Evolutionary conservation across 2,329 filamentous ascomycete genomes (phyloP), one percentile per base, ranked within the genome.

Genomic region (Chaetomiaceae sp.): DNA sequence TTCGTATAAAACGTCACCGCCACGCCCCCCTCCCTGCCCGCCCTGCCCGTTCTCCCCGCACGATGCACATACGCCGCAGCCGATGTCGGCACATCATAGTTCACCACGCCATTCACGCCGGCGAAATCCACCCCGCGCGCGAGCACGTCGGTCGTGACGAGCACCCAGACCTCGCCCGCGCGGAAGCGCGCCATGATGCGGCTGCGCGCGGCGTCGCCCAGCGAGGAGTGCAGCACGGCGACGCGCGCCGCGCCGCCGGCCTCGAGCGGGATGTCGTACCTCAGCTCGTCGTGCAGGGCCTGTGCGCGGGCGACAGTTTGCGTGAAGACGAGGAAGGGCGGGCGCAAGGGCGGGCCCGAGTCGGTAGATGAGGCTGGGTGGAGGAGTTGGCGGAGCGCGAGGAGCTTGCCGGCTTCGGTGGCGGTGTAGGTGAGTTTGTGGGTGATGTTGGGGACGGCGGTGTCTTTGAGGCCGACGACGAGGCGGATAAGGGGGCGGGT

Each of bases 381-480:
- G 1, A 97, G 74, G 24, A 98, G 78, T 62, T 97, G 89, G 37
- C 93, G 85, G 11, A 98, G 75, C 6, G 88, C 90, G 45, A 96
- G 81, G 24, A 98, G 80, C 64, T 98, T 98, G 50, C 93, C 93
- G 59, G 88, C 83, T 65, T 98, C 93, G 5, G 86, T 94, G 38
- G 88, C 93, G 27, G 89, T 88, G 67, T 97, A 98, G 24, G 84
- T 81, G 20, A 98, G 81, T 56, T 84, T 86, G 70, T 98, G 93
- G 24, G 83, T 76, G 52, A 98, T 86, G 58, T 94, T 95, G 34
- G 93, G 90, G 41, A 98, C 85, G 2, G 91, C 90, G 2, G 89
- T 90, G 66, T 98, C 93, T 68, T 97, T 97, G 39, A 98, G 72
- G 4, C 93, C 93, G n/a, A 97, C 88, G 6, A 98, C 88, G 6